Conservation (phyloP, 768 basidiomycete species). For the Amylocystis lapponica region DNA sequence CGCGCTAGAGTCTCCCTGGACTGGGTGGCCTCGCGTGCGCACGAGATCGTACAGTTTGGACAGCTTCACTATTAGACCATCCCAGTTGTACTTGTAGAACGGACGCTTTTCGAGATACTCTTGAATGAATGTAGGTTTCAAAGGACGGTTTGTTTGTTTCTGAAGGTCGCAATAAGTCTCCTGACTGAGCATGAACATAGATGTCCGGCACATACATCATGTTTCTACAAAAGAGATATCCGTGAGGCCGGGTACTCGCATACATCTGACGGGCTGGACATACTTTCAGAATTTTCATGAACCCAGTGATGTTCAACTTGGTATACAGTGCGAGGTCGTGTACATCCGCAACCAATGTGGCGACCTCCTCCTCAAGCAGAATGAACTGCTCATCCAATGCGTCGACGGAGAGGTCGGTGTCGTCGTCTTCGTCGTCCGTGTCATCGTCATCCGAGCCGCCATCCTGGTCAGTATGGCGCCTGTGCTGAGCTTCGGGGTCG, state of each 20-base stretch:
- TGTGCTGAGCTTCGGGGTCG: conserved; percentile 57
- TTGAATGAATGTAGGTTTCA: conserved; percentile 86
- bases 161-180: no score
- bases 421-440: conserved; percentile 43
- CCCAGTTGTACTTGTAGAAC: conserved; percentile 97
- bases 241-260: conserved; percentile 5
- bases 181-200: neutral
- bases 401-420: conserved; percentile 53
- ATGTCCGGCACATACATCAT: conserved; percentile 58
- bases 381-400: conserved; percentile 84
- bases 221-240: conserved; percentile 54
- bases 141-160: conserved; percentile 86
- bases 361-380: conserved; percentile 88
- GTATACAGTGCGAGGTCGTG: conserved; percentile 91
- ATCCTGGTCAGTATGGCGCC: conserved; percentile 45
- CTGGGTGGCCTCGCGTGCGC: conserved; percentile 90
- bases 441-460: conserved; percentile 67
- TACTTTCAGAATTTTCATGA: conserved; percentile 97
- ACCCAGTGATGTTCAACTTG: conserved; percentile 97
- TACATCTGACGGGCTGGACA: conserved; percentile 7
- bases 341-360: conserved; percentile 88
- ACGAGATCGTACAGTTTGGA: conserved; percentile 94
- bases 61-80: conserved; percentile 91
- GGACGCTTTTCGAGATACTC: conserved; percentile 91
- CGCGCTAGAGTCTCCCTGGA: conserved; percentile 88